Evolutionary conservation across 345 rosid genomes (phyloP), one percentile per base, ranked within the genome.

Genomic region (Salix dunnii): DNA sequence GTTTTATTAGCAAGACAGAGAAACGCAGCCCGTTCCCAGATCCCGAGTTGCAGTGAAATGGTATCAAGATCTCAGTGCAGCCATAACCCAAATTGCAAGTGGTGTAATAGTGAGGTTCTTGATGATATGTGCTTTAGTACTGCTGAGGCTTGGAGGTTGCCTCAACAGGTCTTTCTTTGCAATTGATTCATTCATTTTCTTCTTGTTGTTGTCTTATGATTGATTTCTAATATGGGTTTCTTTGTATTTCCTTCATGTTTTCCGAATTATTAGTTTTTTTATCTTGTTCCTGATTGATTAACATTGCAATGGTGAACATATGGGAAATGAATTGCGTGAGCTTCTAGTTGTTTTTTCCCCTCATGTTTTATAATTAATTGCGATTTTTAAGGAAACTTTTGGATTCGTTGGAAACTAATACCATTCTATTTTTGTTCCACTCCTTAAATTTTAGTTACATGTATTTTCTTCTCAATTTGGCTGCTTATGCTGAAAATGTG

Each of bases 81-180:
- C 1, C 83, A 78, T 78, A 79, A 79, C 80, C 90, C 90, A n/a
- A 81, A 76, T 61, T 88, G 97, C 79, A 84, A 84, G 27, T 92
- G 97, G 97, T 92, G 97, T 80, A 84, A 83, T n/a, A 92, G 96
- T 61, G 89, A 90, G 38, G 90, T 83, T 82, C 91, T 92, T 1
- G 92, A 91, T 70, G 96, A 91, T 77, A 86, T 84, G 85, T 92
- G 97, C 85, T 92, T 91, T 42, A 72, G 72, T 80, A 89, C 83
- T 84, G 40, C 82, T 53, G 94, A 92, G 74, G 86, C 97, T 74
- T 75, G 90, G 90, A 85, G 91, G 76, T 80, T 92, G 76, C 97
- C 97, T 35, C 82, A 83, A 46, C 91, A 90, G 89, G 92, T 89
- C 71, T 92, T 91, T 73, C 70, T 84, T 76, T 92, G 97, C 78